Evolutionary conservation across 2,329 filamentous ascomycete genomes (phyloP).

Genomic region (Trichoderma polysporum): DNA sequence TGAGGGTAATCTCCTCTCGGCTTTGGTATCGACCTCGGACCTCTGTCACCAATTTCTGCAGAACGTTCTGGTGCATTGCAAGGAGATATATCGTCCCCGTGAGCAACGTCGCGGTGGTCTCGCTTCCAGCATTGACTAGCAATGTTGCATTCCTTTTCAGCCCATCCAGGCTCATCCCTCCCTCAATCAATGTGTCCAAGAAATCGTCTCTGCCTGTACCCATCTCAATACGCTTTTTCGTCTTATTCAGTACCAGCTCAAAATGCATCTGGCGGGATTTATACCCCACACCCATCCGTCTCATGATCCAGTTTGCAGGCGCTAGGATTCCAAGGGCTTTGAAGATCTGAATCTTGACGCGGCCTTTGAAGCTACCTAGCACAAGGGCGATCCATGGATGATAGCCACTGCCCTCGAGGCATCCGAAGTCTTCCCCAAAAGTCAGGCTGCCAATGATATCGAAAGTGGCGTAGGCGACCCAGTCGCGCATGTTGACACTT

Average conservation of each 20-base stretch:
- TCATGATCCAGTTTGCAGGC: not conserved
- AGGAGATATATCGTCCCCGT: constrained; percentile 30
- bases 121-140: constrained; percentile 31
- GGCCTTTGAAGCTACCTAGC: constrained; percentile 17
- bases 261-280: not conserved
- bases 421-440: constrained; percentile 30
- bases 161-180: constrained; percentile 1
- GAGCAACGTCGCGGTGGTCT: constrained; percentile 33
- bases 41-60: constrained; percentile 38
- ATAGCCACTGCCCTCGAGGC: constrained; percentile 27
- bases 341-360: not conserved
- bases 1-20: constrained; percentile 12
- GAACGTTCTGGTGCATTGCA: constrained; percentile 29
- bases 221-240: not conserved
- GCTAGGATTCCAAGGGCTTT: not conserved
- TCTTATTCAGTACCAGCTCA: not conserved
- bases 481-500: constrained; percentile 27
- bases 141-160: constrained; percentile 25
- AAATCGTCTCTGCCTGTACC: not conserved
- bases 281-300: not conserved
- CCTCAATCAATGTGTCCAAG: not conserved
- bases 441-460: constrained; percentile 32
- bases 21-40: constrained; percentile 11
- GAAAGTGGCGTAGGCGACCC: constrained; percentile 32
- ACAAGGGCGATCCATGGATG: constrained; percentile 27